Conservation (phyloP, 2,329 filamentous ascomycete genomes). For the Amauroascus niger region DNA sequence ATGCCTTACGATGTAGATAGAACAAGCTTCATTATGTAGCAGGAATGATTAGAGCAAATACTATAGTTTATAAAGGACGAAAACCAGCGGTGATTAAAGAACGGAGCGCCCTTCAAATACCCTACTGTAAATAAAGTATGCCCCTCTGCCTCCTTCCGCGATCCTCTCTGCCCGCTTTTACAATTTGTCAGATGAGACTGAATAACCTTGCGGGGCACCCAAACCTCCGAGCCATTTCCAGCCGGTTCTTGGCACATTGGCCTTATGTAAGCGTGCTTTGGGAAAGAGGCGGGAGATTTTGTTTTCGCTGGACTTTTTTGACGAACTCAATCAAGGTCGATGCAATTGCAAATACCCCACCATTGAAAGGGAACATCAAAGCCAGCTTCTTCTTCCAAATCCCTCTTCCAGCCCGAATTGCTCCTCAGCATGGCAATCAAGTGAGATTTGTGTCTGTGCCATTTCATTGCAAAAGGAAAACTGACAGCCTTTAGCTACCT, state of each 20-base stretch:
- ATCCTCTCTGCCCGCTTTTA: not conserved
- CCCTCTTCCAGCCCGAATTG: slow-evolving; percentile 2
- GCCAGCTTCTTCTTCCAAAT: slow-evolving; percentile 8
- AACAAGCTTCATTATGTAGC: slow-evolving; percentile 61
- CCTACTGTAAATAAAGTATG: no score
- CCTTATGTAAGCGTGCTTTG: not conserved
- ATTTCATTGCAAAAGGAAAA: not conserved
- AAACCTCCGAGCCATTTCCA: not conserved
- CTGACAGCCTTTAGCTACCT: slow-evolving; percentile 60
- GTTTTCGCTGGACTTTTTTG: not conserved
- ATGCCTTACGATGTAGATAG: slow-evolving; percentile 69
- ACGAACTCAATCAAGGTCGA: not conserved
- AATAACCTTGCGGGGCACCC: not conserved
- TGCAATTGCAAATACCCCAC: slow-evolving; percentile 2
- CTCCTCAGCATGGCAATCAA: slow-evolving; percentile 46
- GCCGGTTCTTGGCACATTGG: not conserved
- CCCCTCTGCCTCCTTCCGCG: no score
- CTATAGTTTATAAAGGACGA: not conserved
- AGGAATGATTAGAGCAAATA: not conserved
- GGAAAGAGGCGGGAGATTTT: not conserved
- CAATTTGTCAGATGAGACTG: slow-evolving; percentile 4
- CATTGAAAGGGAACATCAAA: not conserved
- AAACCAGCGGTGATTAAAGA: not conserved
- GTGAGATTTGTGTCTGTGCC: slow-evolving; percentile 29
- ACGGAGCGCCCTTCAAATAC: not conserved